Conservation (phyloP, 768 basidiomycete species). For the Trametes meyenii region DNA sequence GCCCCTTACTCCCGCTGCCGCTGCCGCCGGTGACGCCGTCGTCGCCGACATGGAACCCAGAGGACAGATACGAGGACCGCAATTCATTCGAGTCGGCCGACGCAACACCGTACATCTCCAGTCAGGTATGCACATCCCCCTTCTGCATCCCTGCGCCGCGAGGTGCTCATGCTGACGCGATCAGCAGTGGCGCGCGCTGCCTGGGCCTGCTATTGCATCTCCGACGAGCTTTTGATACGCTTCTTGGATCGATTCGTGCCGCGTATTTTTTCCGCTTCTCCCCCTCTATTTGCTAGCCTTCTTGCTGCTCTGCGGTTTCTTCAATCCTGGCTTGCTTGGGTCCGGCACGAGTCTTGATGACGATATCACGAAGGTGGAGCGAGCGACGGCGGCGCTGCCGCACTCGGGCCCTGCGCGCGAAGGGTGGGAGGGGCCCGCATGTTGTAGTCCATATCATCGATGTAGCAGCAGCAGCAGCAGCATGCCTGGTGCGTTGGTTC, state of each 20-base stretch:
- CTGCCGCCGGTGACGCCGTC: conserved; percentile 40
- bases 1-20: conserved; percentile 40
- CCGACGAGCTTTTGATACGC: conserved; percentile 25
- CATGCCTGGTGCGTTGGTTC: conserved; percentile 7
- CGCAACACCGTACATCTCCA: conserved; percentile 38
- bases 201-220: conserved; percentile 38
- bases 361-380: background rate
- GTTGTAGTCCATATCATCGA: background rate
- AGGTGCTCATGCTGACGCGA: conserved; percentile 13
- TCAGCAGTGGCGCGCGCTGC: conserved; percentile 40
- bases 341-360: conserved; percentile 10
- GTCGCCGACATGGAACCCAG: conserved; percentile 33
- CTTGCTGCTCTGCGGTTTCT: background rate
- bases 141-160: background rate
- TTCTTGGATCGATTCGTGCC: background rate
- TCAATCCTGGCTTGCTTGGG: no score
- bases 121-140: conserved; percentile 31
- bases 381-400: background rate
- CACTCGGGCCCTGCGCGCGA: background rate
- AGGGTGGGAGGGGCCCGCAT: background rate
- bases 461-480: background rate
- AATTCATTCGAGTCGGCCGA: conserved; percentile 35
- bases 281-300: background rate
- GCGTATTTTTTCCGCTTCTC: background rate
- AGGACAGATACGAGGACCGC: conserved; percentile 38